These are phyloP conservation scores for Pleoardoris graminearum DNA, from an alignment of 2,329 filamentous ascomycete genomes.

Conservation along the genomic window DNA sequence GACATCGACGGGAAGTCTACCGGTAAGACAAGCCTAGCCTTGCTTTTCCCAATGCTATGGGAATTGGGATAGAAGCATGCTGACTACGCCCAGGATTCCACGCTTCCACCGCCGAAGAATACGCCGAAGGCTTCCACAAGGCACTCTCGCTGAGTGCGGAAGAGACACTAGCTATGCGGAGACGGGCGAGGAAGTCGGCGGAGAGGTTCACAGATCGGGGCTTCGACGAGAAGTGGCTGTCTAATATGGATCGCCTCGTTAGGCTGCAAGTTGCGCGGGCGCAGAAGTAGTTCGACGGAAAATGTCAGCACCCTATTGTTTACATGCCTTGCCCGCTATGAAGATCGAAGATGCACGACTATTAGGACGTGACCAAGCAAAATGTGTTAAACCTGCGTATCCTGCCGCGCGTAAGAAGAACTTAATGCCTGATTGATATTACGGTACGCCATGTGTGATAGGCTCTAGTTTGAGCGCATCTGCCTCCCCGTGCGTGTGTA, in stretches of 20 bases:
- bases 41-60: not conserved
- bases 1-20: slow-evolving; percentile 77
- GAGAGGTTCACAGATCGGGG: slow-evolving; percentile 84
- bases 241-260: slow-evolving; percentile 74
- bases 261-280: slow-evolving; percentile 40
- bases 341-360: too few species aligned
- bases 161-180: slow-evolving; percentile 74
- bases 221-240: slow-evolving; percentile 79
- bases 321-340: too few species aligned
- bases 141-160: slow-evolving; percentile 67
- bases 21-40: too few species aligned
- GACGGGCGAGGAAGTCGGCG: slow-evolving; percentile 75
- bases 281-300: slow-evolving; percentile 8
- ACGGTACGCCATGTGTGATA: too few species aligned
- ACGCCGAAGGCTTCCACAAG: slow-evolving; percentile 77
- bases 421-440: too few species aligned
- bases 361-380: too few species aligned
- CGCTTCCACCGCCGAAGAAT: slow-evolving; percentile 76
- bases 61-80: slow-evolving; percentile 1
- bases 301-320: too few species aligned
- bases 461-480: too few species aligned
- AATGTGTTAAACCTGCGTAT: too few species aligned
- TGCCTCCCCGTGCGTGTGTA: too few species aligned
- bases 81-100: slow-evolving; percentile 70
- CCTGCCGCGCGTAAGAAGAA: too few species aligned